Evolutionary conservation across 1,139 yeast species (phyloP).

Genomic region (Debaryomycetaceae sp.): DNA sequence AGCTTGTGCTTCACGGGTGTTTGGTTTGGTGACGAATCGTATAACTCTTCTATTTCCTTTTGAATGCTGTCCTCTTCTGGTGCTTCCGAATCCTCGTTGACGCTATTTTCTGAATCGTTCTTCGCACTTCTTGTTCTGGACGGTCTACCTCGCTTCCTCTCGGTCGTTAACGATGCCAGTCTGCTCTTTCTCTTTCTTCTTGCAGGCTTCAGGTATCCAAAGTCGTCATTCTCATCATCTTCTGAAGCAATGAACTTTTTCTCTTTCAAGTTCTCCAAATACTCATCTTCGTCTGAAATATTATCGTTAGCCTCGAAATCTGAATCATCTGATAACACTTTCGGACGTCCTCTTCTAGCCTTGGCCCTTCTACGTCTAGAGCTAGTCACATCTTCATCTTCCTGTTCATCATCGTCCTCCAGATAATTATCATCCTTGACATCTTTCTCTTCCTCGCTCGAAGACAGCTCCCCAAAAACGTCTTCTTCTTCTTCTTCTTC

Average conservation of each 20-base stretch:
- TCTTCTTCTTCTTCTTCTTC: slow-evolving; percentile 8
- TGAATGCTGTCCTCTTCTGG: slow-evolving; percentile 40
- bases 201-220: slow-evolving; percentile 20
- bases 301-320: slow-evolving; percentile 28
- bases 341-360: slow-evolving; percentile 15
- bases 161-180: slow-evolving; percentile 25
- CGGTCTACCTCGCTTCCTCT: slow-evolving; percentile 11
- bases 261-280: slow-evolving; percentile 27
- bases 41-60: slow-evolving; percentile 50
- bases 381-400: slow-evolving; percentile 16
- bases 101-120: slow-evolving; percentile 26
- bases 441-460: slow-evolving; percentile 12
- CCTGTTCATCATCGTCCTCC: slow-evolving; percentile 34
- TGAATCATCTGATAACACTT: slow-evolving; percentile 19
- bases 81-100: slow-evolving; percentile 15
- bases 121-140: slow-evolving; percentile 9
- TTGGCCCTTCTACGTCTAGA: slow-evolving; percentile 4
- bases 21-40: slow-evolving; percentile 52
- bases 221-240: slow-evolving; percentile 29
- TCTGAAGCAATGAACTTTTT: slow-evolving; percentile 38
- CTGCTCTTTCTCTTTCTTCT: slow-evolving; percentile 18
- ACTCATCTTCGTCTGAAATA: slow-evolving; percentile 31
- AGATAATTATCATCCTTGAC: slow-evolving; percentile 17
- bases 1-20: slow-evolving; percentile 59
- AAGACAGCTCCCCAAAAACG: slow-evolving; percentile 6